A percentile compares a stretch with the other conserved stretches of the same genome.
phyloP scores from a whole-genome alignment of 192 early-diverging fungal genomes.

The Backusella australiensis region DNA sequence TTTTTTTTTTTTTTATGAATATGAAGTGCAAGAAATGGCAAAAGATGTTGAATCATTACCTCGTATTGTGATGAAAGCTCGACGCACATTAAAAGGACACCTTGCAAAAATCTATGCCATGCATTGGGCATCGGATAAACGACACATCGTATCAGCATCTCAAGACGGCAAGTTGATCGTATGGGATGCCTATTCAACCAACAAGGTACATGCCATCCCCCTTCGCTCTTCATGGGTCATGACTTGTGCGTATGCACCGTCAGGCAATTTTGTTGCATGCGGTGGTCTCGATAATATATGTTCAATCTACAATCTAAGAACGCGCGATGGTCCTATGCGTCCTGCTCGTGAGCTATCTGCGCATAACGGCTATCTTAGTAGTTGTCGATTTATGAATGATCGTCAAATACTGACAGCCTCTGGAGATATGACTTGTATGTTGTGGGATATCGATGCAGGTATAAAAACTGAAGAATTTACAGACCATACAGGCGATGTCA shows the following conservation, averaged over 20 bases:
- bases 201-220: conserved; percentile 99
- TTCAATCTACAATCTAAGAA: conserved; percentile 97
- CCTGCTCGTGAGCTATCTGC: conserved; percentile 94
- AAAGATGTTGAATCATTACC: conserved; percentile 87
- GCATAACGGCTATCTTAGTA: conserved; percentile 96
- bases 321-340: conserved; percentile 90
- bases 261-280: conserved; percentile 98
- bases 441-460: conserved; percentile 99
- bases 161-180: conserved; percentile 99
- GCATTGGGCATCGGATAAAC: conserved; percentile 98
- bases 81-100: conserved; percentile 96
- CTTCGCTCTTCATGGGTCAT: conserved; percentile 99
- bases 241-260: conserved; percentile 99
- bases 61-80: conserved; percentile 88
- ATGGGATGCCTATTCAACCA: conserved; percentile 98
- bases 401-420: conserved; percentile 93
- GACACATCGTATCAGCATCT: conserved; percentile 96
- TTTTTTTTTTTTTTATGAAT: background rate
- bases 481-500: conserved; percentile 98
- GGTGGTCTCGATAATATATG: conserved; percentile 99
- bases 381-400: conserved; percentile 96
- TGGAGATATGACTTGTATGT: conserved; percentile 99
- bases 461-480: conserved; percentile 96
- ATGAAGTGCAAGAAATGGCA: conserved; percentile 80
- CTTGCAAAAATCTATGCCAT: conserved; percentile 99